A percentile compares a stretch with the other conserved stretches of the same genome.
Evolutionary conservation across 1,139 yeast genomes (phyloP).

Genomic region (Zhuliangozyma parablackwelliae): DNA sequence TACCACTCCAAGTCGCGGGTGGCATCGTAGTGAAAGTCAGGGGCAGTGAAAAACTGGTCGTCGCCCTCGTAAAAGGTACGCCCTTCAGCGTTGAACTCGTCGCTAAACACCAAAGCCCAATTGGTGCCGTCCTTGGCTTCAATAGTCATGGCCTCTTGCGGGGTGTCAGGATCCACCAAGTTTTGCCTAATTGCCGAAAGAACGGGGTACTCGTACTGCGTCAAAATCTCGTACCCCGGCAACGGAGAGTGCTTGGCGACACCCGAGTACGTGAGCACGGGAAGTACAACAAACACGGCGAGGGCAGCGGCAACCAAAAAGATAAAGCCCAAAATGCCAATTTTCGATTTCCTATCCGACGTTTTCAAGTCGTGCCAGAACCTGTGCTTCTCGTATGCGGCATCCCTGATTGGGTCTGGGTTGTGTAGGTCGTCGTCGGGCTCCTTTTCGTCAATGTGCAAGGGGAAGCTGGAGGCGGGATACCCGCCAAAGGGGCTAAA

Average conservation of each 20-base stretch:
- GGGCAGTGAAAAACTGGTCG: conserved; percentile 80
- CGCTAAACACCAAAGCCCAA: conserved; percentile 74
- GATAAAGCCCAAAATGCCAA: conserved; percentile 57
- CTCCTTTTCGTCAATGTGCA: conserved; percentile 84
- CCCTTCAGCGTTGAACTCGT: conserved; percentile 80
- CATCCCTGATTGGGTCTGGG: conserved; percentile 89
- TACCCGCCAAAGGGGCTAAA: conserved; percentile 92
- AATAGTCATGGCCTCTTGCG: conserved; percentile 45
- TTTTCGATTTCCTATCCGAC: conserved; percentile 56
- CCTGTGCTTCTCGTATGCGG: conserved; percentile 66
- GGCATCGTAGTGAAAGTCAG: conserved; percentile 73
- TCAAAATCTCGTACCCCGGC: conserved; percentile 40
- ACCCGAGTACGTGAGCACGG: conserved; percentile 74
- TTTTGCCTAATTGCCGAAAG: conserved; percentile 57
- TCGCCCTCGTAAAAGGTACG: conserved; percentile 80
- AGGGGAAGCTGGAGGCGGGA: conserved; percentile 85
- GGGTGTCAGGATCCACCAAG: conserved; percentile 79
- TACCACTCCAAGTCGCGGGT: conserved; percentile 87
- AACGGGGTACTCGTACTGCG: conserved; percentile 56
- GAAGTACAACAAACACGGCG: conserved; percentile 64
- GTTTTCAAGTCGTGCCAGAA: conserved; percentile 55
- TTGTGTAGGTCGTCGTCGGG: conserved; percentile 89
- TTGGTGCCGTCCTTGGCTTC: conserved; percentile 50
- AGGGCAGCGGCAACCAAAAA: conserved; percentile 54
- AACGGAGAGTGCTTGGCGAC: conserved; percentile 34